Base-by-base conservation (phyloP, 1,284 basidiomycete species). In the Marasmius oreades region DNA sequence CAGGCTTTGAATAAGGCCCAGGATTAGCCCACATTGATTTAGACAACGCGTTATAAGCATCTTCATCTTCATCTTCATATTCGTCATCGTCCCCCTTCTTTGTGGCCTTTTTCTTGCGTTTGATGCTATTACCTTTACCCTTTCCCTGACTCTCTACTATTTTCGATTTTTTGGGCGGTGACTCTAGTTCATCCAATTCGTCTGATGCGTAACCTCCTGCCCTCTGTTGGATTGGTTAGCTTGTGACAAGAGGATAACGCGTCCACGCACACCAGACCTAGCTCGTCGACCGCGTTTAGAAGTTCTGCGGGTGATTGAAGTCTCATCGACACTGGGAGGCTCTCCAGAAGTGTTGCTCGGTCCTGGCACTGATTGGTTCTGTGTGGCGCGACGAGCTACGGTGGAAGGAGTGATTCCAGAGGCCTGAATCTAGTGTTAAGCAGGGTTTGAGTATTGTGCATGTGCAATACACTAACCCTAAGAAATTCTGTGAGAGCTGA, bases 401-500 rank as follows among this genome's bases (percentile, higher is more conserved):
- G 84, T 84, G 0, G 81, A 79, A 3, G 85, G 79, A 3, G 84
- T 90, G 62, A 95, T 95, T 6, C 92, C 91, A 57, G 86, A 80
- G 67, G 89, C 88, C 91, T 92, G 36, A 43, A 4, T 31, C 28
- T 16, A 14, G 46, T 52, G 16, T 55, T 46, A 36, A 20, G 8
- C 6, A 12, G 2, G n/a, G 33, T 26, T n/a, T 2, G 11, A 52
- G 14, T 26, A 18, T 18, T 22, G 37, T 18, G 3, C 26, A 23
- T 46, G 23, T 31, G 3, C 22, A 28, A 46, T 46, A 14, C 51
- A 76, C 84, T 58, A 61, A 93, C 94, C 63, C 86, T 84, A 18
- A 98, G 78, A 68, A 95, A 98, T 61, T 94, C 92, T 24, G 95
- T 97, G 11, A 98, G 74, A 0, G 95, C 95, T 46, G 93, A 95